These are phyloP conservation scores for Citrus australasica DNA, from an alignment of 345 rosid species.

Conservation along the genomic window DNA sequence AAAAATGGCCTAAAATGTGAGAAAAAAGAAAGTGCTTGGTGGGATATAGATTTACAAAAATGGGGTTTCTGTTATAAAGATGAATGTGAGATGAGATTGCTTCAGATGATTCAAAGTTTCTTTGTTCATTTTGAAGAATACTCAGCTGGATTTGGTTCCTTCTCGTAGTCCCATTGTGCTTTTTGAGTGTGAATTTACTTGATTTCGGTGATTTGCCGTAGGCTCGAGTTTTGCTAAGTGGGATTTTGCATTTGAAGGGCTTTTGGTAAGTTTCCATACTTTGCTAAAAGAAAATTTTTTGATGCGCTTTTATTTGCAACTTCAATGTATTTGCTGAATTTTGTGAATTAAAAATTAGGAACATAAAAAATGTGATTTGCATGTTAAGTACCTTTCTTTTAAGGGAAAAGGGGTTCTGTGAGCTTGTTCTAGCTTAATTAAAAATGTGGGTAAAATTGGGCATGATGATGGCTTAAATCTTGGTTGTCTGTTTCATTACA, in stretches of 20 bases:
- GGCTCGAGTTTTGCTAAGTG: conserved; percentile 3
- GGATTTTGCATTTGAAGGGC: conserved; percentile 18
- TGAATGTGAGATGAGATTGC: conserved; percentile 17
- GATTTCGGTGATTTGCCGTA: conserved; percentile 20
- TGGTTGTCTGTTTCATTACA: neutral
- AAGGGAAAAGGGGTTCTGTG: neutral
- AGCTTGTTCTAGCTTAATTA: conserved; percentile 8
- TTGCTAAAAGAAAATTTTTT: neutral
- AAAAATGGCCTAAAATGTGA: neutral
- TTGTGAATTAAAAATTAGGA: neutral
- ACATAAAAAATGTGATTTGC: conserved; percentile 14
- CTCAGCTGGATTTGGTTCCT: conserved; percentile 21
- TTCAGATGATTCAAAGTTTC: conserved; percentile 6
- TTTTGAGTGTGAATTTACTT: neutral
- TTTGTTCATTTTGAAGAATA: conserved; percentile 20
- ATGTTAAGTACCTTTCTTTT: neutral
- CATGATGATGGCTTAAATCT: conserved; percentile 1
- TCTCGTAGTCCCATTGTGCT: conserved; percentile 13
- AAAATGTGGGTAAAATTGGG: conserved; percentile 23
- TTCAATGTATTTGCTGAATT: neutral
- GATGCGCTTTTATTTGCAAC: neutral
- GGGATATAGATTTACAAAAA: conserved; percentile 12
- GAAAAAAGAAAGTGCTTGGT: conserved; percentile 16
- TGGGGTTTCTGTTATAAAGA: neutral
- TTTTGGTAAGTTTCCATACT: conserved; percentile 22